A percentile compares a stretch with the other conserved stretches of the same genome.
phyloP scores from a whole-genome alignment of 306 rosid genomes.

The Castanea sativa region DNA sequence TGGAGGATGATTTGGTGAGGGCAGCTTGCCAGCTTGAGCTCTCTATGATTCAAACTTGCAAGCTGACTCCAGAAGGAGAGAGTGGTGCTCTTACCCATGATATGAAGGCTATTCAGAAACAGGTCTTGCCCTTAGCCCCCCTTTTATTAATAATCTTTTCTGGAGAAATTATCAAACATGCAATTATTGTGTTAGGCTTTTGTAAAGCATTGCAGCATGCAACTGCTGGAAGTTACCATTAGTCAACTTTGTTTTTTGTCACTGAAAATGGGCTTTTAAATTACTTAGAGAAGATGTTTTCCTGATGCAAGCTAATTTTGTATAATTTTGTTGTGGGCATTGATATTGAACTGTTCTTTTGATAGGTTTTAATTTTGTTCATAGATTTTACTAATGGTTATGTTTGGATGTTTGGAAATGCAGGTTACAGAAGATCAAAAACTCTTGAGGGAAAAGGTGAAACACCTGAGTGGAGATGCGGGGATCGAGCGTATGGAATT shows the following conservation, averaged over 20 bases:
- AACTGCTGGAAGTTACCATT: too few species aligned
- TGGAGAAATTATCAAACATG: neutral
- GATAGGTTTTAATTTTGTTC: neutral
- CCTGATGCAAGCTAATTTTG: neutral
- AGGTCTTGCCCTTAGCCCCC: conserved; percentile 48
- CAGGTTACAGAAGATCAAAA: conserved; percentile 80
- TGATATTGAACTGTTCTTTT: neutral
- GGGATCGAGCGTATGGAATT: conserved; percentile 83
- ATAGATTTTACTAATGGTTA: neutral
- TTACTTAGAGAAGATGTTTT: neutral
- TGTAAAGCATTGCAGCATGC: neutral
- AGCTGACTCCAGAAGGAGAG: conserved; percentile 66
- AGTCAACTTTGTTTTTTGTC: too few species aligned
- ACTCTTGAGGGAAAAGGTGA: conserved; percentile 81
- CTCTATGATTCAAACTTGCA: conserved; percentile 95
- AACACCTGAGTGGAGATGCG: conserved; percentile 79
- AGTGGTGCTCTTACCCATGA: conserved; percentile 65
- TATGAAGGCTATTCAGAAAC: conserved; percentile 88
- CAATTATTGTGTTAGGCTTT: neutral
- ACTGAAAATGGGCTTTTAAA: too few species aligned
- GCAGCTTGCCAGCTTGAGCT: conserved; percentile 98
- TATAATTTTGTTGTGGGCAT: neutral
- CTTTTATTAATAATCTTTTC: conserved; percentile 6
- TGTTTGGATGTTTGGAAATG: conserved; percentile 12
- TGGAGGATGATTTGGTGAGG: conserved; percentile 93